These are phyloP conservation scores for Syzygium aromaticum DNA, from an alignment of 345 rosid genomes.

Conservation along the genomic window DNA sequence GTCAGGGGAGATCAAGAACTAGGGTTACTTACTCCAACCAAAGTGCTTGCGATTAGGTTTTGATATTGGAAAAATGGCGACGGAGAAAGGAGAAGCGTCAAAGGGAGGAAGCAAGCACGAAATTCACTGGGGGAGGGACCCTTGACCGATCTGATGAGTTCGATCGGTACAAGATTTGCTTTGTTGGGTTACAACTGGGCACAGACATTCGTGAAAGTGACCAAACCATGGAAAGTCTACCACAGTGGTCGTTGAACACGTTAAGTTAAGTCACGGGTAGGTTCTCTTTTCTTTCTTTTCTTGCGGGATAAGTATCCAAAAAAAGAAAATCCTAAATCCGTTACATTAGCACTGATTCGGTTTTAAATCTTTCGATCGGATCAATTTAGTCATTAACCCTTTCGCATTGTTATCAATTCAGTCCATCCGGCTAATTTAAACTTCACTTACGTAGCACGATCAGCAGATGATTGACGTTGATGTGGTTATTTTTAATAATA, in stretches of 20 bases:
- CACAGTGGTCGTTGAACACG: not conserved
- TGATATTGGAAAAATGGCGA: not conserved
- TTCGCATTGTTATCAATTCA: too few species aligned
- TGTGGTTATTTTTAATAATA: too few species aligned
- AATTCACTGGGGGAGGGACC: not conserved
- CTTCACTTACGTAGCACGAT: too few species aligned
- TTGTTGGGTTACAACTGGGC: not conserved
- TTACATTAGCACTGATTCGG: too few species aligned
- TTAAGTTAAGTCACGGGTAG: not conserved
- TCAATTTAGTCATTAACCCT: too few species aligned
- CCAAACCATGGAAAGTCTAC: not conserved
- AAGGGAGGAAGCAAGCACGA: not conserved
- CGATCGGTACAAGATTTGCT: not conserved
- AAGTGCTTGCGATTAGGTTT: not conserved
- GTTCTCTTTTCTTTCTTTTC: not conserved
- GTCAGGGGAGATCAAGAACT: not conserved
- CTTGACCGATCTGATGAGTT: not conserved
- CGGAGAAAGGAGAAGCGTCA: not conserved
- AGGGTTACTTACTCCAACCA: not conserved
- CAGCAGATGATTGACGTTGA: accelerated
- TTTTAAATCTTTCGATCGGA: too few species aligned
- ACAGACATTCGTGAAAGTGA: not conserved
- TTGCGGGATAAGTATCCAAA: not conserved
- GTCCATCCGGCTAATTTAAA: too few species aligned
- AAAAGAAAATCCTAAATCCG: too few species aligned